phyloP scores from a whole-genome alignment of 305 asterid genomes.

The Fraxinus dipetala region DNA sequence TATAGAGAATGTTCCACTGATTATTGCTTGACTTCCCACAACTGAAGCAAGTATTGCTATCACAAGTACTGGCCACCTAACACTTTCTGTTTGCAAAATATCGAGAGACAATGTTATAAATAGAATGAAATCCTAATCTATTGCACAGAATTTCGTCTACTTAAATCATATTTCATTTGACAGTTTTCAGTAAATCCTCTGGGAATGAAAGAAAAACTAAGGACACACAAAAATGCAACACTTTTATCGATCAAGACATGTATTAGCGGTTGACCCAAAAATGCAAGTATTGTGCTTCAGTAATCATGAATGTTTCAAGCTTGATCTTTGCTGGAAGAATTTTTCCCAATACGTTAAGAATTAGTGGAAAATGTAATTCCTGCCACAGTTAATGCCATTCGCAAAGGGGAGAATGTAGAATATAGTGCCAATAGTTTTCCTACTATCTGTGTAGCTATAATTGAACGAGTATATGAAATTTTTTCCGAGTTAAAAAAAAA shows the following conservation, averaged over 20 bases:
- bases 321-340: background rate
- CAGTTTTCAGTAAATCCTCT: background rate
- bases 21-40: slow-evolving; percentile 96
- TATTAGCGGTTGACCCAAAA: background rate
- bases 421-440: background rate
- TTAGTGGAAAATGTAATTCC: background rate
- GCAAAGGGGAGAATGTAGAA: background rate
- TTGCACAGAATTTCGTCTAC: background rate
- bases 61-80: slow-evolving; percentile 85
- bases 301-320: background rate
- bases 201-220: background rate
- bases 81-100: slow-evolving; percentile 44
- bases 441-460: background rate
- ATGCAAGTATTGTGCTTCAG: background rate
- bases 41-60: slow-evolving; percentile 93
- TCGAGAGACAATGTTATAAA: background rate
- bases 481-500: background rate
- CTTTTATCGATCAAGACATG: background rate
- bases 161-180: background rate
- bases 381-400: background rate
- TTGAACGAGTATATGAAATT: background rate
- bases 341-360: background rate
- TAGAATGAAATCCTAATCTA: background rate
- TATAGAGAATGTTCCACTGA: slow-evolving; percentile 93
- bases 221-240: background rate